Conservation (phyloP, 768 basidiomycete genomes). For the Suillus hirtellus region DNA sequence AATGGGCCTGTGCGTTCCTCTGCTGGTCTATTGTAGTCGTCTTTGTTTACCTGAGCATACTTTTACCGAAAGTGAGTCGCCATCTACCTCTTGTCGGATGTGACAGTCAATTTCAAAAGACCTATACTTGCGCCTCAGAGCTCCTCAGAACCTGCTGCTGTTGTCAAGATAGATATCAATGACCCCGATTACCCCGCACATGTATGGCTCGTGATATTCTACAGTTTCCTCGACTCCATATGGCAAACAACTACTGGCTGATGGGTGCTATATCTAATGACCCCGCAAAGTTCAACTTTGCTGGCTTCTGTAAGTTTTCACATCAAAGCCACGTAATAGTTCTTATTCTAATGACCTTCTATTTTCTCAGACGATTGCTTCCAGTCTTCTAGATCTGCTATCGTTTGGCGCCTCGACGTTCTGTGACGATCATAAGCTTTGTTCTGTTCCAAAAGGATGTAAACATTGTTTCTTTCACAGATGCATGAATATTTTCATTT, state of each 20-base stretch:
- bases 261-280: slow-evolving; percentile 47
- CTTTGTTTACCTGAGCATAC: slow-evolving; percentile 34
- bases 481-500: slow-evolving; percentile 67
- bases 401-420: slow-evolving; percentile 63
- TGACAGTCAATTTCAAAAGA: slow-evolving; percentile 2
- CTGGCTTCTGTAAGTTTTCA: slow-evolving; percentile 44
- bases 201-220: slow-evolving; percentile 10
- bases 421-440: slow-evolving; percentile 49
- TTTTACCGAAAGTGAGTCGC: slow-evolving; percentile 38
- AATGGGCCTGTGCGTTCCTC: slow-evolving; percentile 39
- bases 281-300: slow-evolving; percentile 38
- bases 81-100: not conserved
- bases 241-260: slow-evolving; percentile 40
- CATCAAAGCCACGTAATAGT: slow-evolving; percentile 11
- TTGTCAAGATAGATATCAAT: slow-evolving; percentile 2
- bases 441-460: not conserved
- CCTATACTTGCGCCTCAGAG: slow-evolving; percentile 7
- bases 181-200: slow-evolving; percentile 2
- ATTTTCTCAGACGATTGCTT: slow-evolving; percentile 56
- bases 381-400: slow-evolving; percentile 70
- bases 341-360: not conserved
- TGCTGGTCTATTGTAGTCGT: slow-evolving; percentile 40
- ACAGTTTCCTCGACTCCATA: slow-evolving; percentile 25
- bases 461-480: slow-evolving; percentile 14
- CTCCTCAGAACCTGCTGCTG: slow-evolving; percentile 13